phyloP scores from a whole-genome alignment of 2,329 filamentous ascomycete species.

The Aspergillus quadrilineatus region DNA sequence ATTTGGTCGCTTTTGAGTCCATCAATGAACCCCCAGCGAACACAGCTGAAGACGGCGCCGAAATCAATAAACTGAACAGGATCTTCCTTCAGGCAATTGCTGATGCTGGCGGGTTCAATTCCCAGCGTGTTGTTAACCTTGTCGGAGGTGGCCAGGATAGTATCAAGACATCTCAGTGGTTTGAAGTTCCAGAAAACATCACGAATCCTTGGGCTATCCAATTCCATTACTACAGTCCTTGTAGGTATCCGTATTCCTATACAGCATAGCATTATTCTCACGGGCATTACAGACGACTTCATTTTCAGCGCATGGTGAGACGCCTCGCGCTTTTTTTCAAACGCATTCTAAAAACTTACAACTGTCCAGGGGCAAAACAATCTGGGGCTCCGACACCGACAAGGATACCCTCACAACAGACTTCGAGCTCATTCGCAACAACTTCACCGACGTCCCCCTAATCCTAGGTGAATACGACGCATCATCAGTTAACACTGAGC shows the following conservation, averaged over 20 bases:
- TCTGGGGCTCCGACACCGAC: constrained; percentile 58
- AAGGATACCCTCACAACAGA: constrained; percentile 52
- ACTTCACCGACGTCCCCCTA: constrained; percentile 57
- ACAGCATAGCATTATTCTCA: constrained; percentile 11
- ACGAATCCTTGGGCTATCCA: constrained; percentile 61
- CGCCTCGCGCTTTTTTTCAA: too few relatives aligned
- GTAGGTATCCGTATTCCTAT: constrained; percentile 16
- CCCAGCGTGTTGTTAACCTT: constrained; percentile 56
- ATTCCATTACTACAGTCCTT: constrained; percentile 60
- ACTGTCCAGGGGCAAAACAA: constrained; percentile 58
- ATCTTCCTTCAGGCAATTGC: constrained; percentile 57
- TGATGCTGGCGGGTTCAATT: constrained; percentile 57
- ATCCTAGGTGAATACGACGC: constrained; percentile 60
- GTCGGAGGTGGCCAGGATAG: constrained; percentile 54
- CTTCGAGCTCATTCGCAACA: constrained; percentile 52
- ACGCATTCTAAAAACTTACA: constrained; percentile 30
- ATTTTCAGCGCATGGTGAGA: constrained; percentile 31
- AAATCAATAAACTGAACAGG: constrained; percentile 57
- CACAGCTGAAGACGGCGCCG: constrained; percentile 50
- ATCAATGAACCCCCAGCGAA: constrained; percentile 60
- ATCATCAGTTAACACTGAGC: constrained; percentile 52
- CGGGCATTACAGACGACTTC: constrained; percentile 24
- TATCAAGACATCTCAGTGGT: constrained; percentile 56
- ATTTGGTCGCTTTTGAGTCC: constrained; percentile 56
- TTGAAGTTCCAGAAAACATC: constrained; percentile 50